A percentile compares a stretch with the other conserved stretches of the same genome.
Conservation (phyloP, 768 basidiomycete species). For the Suillus weaverae region DNA sequence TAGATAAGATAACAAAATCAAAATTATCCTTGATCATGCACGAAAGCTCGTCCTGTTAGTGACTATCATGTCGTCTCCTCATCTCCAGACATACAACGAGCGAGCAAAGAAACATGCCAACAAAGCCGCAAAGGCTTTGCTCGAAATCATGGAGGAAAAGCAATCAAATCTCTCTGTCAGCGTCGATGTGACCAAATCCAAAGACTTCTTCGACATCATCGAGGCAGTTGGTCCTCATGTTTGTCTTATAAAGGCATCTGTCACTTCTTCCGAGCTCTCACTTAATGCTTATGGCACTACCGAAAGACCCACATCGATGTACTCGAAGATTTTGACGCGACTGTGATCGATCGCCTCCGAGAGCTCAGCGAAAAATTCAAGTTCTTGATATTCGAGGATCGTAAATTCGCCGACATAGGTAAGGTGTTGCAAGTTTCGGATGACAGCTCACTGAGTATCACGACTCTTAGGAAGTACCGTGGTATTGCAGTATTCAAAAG, state of each 20-base stretch:
- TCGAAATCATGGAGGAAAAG: constrained; percentile 84
- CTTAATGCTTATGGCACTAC: constrained; percentile 26
- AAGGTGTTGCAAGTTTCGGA: constrained; percentile 18
- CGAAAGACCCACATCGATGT: constrained; percentile 95
- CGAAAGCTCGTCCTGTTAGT: constrained; percentile 3
- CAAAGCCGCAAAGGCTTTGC: constrained; percentile 73
- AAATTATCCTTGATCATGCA: background rate
- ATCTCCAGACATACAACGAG: constrained; percentile 58
- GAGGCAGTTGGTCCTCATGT: constrained; percentile 86
- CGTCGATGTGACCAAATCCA: constrained; percentile 85
- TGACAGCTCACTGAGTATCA: constrained; percentile 7
- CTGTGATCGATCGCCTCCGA: constrained; percentile 67
- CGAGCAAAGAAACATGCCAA: constrained; percentile 62
- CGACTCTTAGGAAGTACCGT: constrained; percentile 87
- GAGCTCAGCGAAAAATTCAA: constrained; percentile 78
- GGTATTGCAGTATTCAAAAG: constrained; percentile 88
- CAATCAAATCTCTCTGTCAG: constrained; percentile 92
- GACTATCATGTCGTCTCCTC: constrained; percentile 34
- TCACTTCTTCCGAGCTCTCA: constrained; percentile 11
- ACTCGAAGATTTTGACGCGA: constrained; percentile 83
- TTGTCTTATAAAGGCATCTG: constrained; percentile 88
- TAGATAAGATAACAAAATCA: constrained; percentile 11
- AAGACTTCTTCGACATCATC: constrained; percentile 81
- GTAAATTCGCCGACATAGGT: constrained; percentile 99
- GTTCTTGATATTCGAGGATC: constrained; percentile 96